Evolutionary conservation across 2,329 filamentous ascomycete genomes (phyloP), one percentile per base, ranked within the genome.

Genomic region (Epichloe baconii): DNA sequence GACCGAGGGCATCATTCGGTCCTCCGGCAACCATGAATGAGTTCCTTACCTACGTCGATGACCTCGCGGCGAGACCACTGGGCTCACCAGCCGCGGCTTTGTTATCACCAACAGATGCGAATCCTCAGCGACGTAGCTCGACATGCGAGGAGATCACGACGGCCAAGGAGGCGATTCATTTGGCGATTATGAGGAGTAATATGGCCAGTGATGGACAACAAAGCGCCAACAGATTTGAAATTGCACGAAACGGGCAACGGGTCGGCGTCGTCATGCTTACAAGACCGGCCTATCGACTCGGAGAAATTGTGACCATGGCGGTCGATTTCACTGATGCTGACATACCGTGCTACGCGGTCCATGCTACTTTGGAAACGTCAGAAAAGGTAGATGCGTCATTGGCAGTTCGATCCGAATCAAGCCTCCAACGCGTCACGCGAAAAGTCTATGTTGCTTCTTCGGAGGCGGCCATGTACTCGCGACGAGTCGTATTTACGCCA

Each of bases 181-280:
- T 95, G 54, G 86, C 93, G 12, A 95, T 97, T 53, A 75, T 96
- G 49, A 83, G 88, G 56, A 89, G 88, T 62, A 88, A 88, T 58
- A 71, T 83, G 57, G 76, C 80, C 0, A 73, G 74, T 2, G 76
- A 80, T 44, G 78, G 80, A n/a, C 82, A 83, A 37, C 84, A 88
- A 59, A 90, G 86, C 62, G 80, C 85, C n/a, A 96, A 95, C 61
- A 83, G 89, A 40, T 98, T 97, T 64, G 90, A 95, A 63, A 97
- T 98, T 64, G 85, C 91, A 12, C 85, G 91, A 14, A 90, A 89
- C 61, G 90, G 90, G n/a, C 83, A 83, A 51, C 83, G 83, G n/a
- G 90, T 98, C 12, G 91, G 87, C 3, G 88, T 94, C 5, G 80
- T 98, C 51, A 89, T 90, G 68, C 77, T 98, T 35, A 86, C 90